Evolutionary conservation across 805 yeast species (phyloP), one percentile per base, ranked within the genome.

Genomic region (Metschnikowia shivogae): DNA sequence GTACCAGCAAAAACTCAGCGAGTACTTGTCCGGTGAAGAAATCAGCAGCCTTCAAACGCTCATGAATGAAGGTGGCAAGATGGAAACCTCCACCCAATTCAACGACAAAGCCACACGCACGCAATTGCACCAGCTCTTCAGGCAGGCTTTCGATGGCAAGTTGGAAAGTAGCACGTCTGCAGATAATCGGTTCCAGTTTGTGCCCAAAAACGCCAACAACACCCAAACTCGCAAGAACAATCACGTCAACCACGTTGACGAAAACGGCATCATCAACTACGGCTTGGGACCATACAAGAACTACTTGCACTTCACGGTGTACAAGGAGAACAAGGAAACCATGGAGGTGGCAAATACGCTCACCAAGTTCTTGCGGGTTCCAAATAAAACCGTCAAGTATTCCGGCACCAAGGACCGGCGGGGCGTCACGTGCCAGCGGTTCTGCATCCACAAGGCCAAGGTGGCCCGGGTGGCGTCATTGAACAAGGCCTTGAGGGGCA

Each of bases 371-470:
- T 70, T 93, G 52, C 78, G 89, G 50, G 67, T 86, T 17, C 92
- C 90, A n/a, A 71, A 84, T 5, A 84, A 82, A 51, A 61, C 72
- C 34, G 74, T 93, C 30, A 75, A 87, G 42, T 89, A 82, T 63
- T 95, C 97, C 0, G 99, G 99, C 19, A 95, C 99, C 2, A 93
- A 93, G 59, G 99, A 93, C 63, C 78, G 98, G 56, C 80, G 99
- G 62, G 99, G 95, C 39, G 90, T 88, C 20, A 93, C 99, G 5
- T 89, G 89, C 42, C 99, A 93, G 65, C 77, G 81, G 49, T 74
- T 84, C 47, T 81, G 88, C 14, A 70, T 89, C 39, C 78, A 81
- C 43, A 80, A 79, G 53, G 80, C 87, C 42, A 78, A 82, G 47
- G 83, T 84, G 12, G 88, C 81, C 31, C 75, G 99, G 55, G 78